Conservation (phyloP, 352 stramenopile species). For the Phytophthora litchii region DNA sequence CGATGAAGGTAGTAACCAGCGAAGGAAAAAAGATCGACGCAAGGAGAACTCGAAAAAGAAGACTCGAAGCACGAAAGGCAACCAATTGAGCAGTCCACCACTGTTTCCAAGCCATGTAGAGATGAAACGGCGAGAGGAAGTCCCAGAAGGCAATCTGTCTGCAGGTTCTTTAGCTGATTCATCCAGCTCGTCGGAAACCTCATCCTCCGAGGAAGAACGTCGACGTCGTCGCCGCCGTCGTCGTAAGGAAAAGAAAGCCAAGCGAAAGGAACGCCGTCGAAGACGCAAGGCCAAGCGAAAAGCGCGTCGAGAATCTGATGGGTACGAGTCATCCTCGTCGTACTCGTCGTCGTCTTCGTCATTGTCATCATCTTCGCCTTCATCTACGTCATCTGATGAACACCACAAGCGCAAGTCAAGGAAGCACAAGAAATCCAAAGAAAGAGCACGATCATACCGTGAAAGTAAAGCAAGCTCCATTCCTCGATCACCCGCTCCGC, state of each 20-base stretch:
- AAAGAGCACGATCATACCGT: constrained; percentile 23
- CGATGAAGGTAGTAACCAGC: background rate
- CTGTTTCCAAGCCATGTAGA: constrained; percentile 11
- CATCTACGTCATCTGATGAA: constrained; percentile 40
- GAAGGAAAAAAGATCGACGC: constrained; percentile 17
- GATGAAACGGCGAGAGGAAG: background rate
- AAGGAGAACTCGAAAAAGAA: constrained; percentile 15
- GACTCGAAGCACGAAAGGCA: constrained; percentile 10
- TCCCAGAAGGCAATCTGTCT: constrained; percentile 1
- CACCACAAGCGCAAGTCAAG: constrained; percentile 33
- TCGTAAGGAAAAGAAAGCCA: constrained; percentile 27
- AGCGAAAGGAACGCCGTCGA: constrained; percentile 30
- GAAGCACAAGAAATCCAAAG: constrained; percentile 40
- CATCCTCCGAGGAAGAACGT: constrained; percentile 29
- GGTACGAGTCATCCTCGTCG: constrained; percentile 31
- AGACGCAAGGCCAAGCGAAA: constrained; percentile 34
- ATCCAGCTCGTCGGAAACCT: constrained; percentile 21
- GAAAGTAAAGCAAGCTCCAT: constrained; percentile 17
- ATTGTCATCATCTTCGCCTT: constrained; percentile 27
- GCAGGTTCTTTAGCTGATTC: background rate
- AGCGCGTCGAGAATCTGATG: constrained; percentile 19
- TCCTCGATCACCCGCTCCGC: background rate
- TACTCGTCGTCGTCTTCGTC: constrained; percentile 21
- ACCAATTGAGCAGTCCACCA: background rate
- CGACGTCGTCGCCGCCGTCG: constrained; percentile 26